Percentiles rank a stretch among this genome's conserved stretches.
These are phyloP conservation scores for Taphrina pruni DNA, from an alignment of 1,139 yeast genomes.

Conservation along the genomic window DNA sequence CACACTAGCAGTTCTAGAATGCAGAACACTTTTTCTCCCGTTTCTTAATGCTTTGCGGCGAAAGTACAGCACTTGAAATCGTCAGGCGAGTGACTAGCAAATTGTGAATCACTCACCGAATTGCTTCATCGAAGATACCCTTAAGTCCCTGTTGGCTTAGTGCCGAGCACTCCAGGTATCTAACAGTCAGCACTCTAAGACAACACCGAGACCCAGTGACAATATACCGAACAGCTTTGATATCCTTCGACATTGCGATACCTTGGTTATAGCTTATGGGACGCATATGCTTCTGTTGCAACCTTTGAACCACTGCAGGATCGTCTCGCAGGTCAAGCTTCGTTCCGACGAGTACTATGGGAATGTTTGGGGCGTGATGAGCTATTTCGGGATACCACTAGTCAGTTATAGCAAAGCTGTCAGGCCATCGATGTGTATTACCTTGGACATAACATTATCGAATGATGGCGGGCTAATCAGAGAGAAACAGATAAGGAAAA, in stretches of 20 bases:
- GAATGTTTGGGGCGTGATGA: conserved; percentile 83
- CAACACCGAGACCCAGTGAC: background rate
- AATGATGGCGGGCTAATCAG: conserved; percentile 82
- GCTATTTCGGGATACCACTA: conserved; percentile 84
- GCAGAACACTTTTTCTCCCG: conserved; percentile 51
- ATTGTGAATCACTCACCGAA: conserved; percentile 58
- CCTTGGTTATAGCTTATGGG: conserved; percentile 74
- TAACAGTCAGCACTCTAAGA: conserved; percentile 9
- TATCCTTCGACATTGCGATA: conserved; percentile 67
- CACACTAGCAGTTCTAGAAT: no score
- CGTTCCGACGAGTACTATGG: conserved; percentile 82
- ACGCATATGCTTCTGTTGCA: conserved; percentile 65
- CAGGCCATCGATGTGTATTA: conserved; percentile 11
- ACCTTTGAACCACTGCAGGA: conserved; percentile 72
- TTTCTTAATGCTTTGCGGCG: conserved; percentile 47
- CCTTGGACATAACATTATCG: conserved; percentile 64
- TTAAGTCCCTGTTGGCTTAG: conserved; percentile 76
- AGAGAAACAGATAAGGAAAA: conserved; percentile 84
- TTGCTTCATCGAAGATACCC: conserved; percentile 81
- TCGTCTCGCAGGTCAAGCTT: conserved; percentile 85
- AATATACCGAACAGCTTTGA: conserved; percentile 67
- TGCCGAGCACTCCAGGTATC: conserved; percentile 88
- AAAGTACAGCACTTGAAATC: conserved; percentile 33
- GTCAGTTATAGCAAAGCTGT: background rate
- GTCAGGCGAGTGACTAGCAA: background rate